Evolutionary conservation across 176 grass and related monocot species (phyloP), one percentile per base, ranked within the genome.

Genomic region (Chloris gayana): DNA sequence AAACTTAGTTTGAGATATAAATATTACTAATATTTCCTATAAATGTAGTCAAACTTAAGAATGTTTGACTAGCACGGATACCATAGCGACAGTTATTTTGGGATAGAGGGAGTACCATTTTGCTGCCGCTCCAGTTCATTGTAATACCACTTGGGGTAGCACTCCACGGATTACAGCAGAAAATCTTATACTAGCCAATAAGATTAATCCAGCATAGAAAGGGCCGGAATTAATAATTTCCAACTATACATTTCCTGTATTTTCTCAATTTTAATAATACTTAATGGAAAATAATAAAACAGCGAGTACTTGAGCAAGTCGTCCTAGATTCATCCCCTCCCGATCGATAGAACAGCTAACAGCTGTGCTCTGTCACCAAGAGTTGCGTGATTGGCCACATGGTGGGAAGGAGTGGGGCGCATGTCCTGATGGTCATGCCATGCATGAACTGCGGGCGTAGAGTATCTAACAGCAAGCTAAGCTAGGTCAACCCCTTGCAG

Each of bases 401-500:
- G 37, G 22, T 26, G 1, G 17, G 5, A 17, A 29, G 68, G n/a
- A 47, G 47, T 67, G 76, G 76, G 7, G 13, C 8, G 76, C 76
- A 67, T 51, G 76, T 79, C 33, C 10, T 51, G 76, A 5, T 25
- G 27, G 21, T 67, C 76, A 53, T 79, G 76, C 6, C 62, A 47
- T 5, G 18, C 79, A 71, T 81, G 79, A 81, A 71, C 37, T 24
- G 8, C 13, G n/a, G n/a, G n/a, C n/a, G n/a, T n/a, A n/a, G n/a
- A n/a, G 6, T 37, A 33, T 32, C 38, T 51, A 22, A 7, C 24
- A 70, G 21, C 15, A 57, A 60, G n/a, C n/a, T n/a, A n/a, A n/a
- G n/a, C n/a, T n/a, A 60, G 35, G 78, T 81, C 78, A 81, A 71
- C 78, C 78, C 26, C 34, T 25, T 70, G 24, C 35, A 45, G 31